phyloP scores from a whole-genome alignment of 257 asterid species.

The Gentiana straminea region DNA sequence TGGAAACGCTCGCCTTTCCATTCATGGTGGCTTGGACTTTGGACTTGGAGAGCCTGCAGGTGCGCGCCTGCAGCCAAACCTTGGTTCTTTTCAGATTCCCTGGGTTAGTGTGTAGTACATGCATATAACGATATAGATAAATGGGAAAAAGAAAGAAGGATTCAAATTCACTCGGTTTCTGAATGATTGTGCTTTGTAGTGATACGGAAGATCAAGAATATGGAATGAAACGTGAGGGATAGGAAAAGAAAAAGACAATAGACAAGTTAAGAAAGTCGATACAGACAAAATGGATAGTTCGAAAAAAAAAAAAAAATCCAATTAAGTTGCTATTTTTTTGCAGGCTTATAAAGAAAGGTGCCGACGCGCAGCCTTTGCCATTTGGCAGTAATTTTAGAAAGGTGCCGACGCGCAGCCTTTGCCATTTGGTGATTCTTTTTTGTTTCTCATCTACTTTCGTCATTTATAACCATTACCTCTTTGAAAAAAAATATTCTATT shows the following conservation, averaged over 20 bases:
- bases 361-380: background rate
- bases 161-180: background rate
- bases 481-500: background rate
- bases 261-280: background rate
- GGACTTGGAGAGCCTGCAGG: background rate
- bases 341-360: conserved; percentile 6
- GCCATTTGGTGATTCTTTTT: background rate
- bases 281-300: background rate
- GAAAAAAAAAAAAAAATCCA: background rate
- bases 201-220: background rate
- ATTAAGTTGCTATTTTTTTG: background rate
- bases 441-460: background rate
- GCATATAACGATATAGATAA: background rate
- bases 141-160: background rate
- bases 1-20: conserved; percentile 28
- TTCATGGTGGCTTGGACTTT: conserved; percentile 15
- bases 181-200: background rate
- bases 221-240: conserved; percentile 5
- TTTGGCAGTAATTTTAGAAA: background rate
- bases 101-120: too few species aligned
- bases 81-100: background rate
- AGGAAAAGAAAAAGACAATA: conserved; percentile 7
- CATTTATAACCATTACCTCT: background rate
- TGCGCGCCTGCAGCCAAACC: conserved; percentile 4
- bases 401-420: background rate